Conservation (phyloP, 768 basidiomycete species). For the Lactifluus subvellereus region DNA sequence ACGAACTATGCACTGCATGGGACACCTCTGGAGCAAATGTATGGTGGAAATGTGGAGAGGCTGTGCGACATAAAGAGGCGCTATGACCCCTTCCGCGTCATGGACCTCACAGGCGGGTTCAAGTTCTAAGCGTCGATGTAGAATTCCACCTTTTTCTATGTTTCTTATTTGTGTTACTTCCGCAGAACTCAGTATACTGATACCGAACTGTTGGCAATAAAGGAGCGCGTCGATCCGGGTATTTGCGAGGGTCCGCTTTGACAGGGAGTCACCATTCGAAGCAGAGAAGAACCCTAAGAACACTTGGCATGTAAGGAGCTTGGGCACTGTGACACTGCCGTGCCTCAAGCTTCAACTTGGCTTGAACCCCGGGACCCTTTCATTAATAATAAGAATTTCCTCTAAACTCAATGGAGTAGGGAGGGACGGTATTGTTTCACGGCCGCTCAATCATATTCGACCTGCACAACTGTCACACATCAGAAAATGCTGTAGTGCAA, state of each 20-base stretch:
- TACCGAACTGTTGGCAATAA: not conserved
- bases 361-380: too few relatives aligned
- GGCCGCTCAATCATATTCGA: too few relatives aligned
- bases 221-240: not conserved
- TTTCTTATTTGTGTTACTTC: not conserved
- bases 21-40: not conserved
- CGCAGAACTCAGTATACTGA: too few relatives aligned
- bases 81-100: not conserved
- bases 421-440: too few relatives aligned
- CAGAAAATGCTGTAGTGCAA: too few relatives aligned
- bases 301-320: too few relatives aligned
- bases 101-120: constrained; percentile 1
- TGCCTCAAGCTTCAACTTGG: too few relatives aligned
- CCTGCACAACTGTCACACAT: too few relatives aligned
- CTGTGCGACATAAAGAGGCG: not conserved
- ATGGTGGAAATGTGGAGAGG: not conserved
- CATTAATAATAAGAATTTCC: too few relatives aligned
- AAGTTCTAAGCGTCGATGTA: not conserved
- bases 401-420: too few relatives aligned
- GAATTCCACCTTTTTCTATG: not conserved
- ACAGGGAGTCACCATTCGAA: not conserved
- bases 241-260: not conserved
- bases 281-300: not conserved
- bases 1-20: not conserved
- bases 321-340: too few relatives aligned